Conservation (phyloP, 2,329 filamentous ascomycete species). For the Botryotinia narcissicola region DNA sequence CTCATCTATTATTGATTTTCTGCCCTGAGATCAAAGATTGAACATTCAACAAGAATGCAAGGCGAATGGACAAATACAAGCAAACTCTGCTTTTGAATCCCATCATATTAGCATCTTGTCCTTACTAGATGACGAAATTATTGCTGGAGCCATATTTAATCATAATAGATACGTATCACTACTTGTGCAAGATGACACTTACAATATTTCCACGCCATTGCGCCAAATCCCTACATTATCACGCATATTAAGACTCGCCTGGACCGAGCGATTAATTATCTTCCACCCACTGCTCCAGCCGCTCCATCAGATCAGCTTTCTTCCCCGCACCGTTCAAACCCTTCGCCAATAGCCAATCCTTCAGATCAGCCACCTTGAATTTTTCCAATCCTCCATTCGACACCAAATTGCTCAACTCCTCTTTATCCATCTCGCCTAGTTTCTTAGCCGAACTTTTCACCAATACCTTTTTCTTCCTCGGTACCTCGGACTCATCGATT, state of each 20-base stretch:
- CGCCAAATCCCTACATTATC: not conserved
- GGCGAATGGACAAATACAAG: not conserved
- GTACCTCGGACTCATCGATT: not conserved
- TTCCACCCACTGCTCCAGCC: conserved; percentile 15
- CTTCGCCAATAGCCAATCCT: conserved; percentile 12
- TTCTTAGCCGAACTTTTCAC: conserved; percentile 11
- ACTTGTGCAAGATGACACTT: not conserved
- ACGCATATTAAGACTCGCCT: not conserved
- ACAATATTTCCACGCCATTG: not conserved
- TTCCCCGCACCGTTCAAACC: conserved; percentile 2
- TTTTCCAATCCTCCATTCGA: conserved; percentile 13
- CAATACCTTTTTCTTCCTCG: conserved; percentile 1
- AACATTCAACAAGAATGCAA: not conserved
- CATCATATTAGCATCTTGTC: not conserved
- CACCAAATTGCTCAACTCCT: conserved; percentile 13
- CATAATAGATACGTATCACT: not conserved
- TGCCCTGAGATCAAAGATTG: not conserved
- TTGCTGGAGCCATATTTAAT: not conserved
- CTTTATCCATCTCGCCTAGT: conserved; percentile 10
- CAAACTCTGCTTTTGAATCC: not conserved
- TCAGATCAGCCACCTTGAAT: conserved; percentile 19
- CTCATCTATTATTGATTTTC: not conserved
- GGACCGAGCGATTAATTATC: not conserved
- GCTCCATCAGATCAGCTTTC: conserved; percentile 16
- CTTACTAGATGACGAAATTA: not conserved